Evolutionary conservation across 495 filamentous ascomycete genomes (phyloP), one percentile per base, ranked within the genome.

Genomic region (Penicillium robsamsonii): DNA sequence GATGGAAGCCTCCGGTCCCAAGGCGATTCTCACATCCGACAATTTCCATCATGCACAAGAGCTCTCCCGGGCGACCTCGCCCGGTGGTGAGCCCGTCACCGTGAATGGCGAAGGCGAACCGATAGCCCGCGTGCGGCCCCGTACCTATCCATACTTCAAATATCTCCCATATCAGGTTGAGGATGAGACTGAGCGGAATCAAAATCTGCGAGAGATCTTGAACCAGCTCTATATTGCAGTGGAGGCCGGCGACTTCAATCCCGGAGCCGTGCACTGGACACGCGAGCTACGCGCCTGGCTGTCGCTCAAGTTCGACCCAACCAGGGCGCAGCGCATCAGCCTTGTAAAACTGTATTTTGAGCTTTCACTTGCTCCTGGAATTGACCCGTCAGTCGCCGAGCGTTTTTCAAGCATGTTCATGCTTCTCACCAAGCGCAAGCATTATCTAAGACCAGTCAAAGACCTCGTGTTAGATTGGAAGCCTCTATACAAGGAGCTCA

Each of bases 331-430:
- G 43, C 81, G 94, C 47, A 83, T 91, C 54, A 90, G 84, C 69
- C 85, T 99, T 22, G 88, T 92, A 17, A 89, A 84, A 66, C 77
- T 99, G 18, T 99, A 96, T 72, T 99, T 95, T 75, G 91, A 96
- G 75, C 86, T 99, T 31, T 81, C 90, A 5, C 81, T 99, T 44
- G 91, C 94, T 30, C 92, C 93, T 1, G 94, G 95, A 5, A 77
- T 99, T 49, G 95, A 97, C 64, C 79, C 79, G 45, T 77, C 75
- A 58, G 87, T 91, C 22, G 79, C 92, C 13, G 95, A 99, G 73
- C 80, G 94, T 53, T 99, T 99, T 69, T 82, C 92, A 11, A 94
- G 88, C 81, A 97, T 96, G 91, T 94, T 97, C 61, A 91, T 96
- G 73, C 83, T 88, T 15, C 75, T 99, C 59, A 93, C 90, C 41